These are phyloP conservation scores for Lithohypha guttulata DNA, from an alignment of 2,329 filamentous ascomycete genomes.

Conservation along the genomic window DNA sequence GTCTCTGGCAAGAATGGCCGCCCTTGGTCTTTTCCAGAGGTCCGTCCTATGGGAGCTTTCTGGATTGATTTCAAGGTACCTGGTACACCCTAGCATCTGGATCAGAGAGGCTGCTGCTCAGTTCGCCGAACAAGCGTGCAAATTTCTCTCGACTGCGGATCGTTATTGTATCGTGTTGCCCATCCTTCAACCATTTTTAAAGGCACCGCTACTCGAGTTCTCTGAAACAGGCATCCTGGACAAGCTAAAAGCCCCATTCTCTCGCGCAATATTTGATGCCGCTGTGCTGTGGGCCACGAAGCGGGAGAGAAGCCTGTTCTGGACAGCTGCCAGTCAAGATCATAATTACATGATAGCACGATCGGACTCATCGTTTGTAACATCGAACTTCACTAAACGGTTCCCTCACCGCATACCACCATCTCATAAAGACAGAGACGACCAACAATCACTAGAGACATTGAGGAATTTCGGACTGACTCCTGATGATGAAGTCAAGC, in stretches of 20 bases:
- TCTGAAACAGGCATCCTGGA: conserved; percentile 67
- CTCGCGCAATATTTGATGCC: conserved; percentile 72
- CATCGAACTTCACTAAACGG: conserved; percentile 47
- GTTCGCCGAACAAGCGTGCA: conserved; percentile 67
- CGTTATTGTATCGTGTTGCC: conserved; percentile 73
- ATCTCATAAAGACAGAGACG: conserved; percentile 68
- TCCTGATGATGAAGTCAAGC: conserved; percentile 76
- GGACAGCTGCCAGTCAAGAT: conserved; percentile 64
- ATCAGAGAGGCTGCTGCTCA: conserved; percentile 81
- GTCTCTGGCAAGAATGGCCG: conserved; percentile 77
- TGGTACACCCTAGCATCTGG: conserved; percentile 91
- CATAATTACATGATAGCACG: conserved; percentile 58
- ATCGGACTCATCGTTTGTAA: conserved; percentile 36
- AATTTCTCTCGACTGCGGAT: conserved; percentile 67
- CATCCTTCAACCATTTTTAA: conserved; percentile 70
- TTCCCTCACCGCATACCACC: conserved; percentile 32
- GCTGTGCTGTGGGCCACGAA: conserved; percentile 77
- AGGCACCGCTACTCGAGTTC: conserved; percentile 57
- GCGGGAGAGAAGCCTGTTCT: conserved; percentile 72
- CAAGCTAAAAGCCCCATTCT: conserved; percentile 68
- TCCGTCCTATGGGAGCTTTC: conserved; percentile 79
- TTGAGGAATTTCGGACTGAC: conserved; percentile 74
- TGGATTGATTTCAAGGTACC: conserved; percentile 70
- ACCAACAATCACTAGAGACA: conserved; percentile 83
- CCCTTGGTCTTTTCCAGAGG: conserved; percentile 75